Evolutionary conservation across 768 basidiomycete genomes (phyloP).

Genomic region (Mycena floridula): DNA sequence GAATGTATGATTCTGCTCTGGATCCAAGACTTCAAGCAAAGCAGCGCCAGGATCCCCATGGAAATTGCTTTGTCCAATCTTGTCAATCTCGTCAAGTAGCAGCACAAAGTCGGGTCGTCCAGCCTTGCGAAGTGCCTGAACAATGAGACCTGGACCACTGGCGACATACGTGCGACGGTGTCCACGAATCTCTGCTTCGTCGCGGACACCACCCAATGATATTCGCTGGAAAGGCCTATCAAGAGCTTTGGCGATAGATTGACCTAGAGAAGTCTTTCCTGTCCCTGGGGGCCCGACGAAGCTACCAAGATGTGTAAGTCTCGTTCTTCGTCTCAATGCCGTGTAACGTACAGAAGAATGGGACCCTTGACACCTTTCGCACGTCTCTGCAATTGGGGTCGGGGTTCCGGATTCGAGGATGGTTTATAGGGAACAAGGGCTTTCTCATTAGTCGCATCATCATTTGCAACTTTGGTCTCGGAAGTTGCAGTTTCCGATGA

Average conservation of each 20-base stretch:
- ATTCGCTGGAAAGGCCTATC: slow-evolving; percentile 88
- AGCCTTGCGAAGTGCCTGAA: slow-evolving; percentile 82
- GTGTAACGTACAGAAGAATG: slow-evolving; percentile 51
- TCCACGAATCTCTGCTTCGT: slow-evolving; percentile 83
- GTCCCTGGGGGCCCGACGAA: slow-evolving; percentile 90
- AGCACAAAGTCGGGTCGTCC: slow-evolving; percentile 78
- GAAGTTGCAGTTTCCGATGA: slow-evolving; percentile 14
- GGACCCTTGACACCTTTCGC: slow-evolving; percentile 59
- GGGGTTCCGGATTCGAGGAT: slow-evolving; percentile 3
- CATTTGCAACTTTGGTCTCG: slow-evolving; percentile 7
- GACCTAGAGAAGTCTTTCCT: slow-evolving; percentile 89
- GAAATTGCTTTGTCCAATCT: slow-evolving; percentile 80
- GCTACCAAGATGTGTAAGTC: slow-evolving; percentile 29
- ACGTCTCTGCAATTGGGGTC: background rate
- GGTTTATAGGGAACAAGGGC: slow-evolving; percentile 20
- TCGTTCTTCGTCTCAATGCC: too few relatives aligned
- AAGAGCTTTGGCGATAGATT: slow-evolving; percentile 80
- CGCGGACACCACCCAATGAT: slow-evolving; percentile 85
- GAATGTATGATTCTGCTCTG: slow-evolving; percentile 85
- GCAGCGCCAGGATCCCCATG: slow-evolving; percentile 93
- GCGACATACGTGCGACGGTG: slow-evolving; percentile 89
- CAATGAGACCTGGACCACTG: slow-evolving; percentile 77
- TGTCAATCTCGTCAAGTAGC: slow-evolving; percentile 90
- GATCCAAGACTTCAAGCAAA: slow-evolving; percentile 86
- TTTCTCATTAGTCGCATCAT: slow-evolving; percentile 11